These are phyloP conservation scores for Globisporangium lucens DNA, from an alignment of 352 stramenopile species.

Conservation along the genomic window DNA sequence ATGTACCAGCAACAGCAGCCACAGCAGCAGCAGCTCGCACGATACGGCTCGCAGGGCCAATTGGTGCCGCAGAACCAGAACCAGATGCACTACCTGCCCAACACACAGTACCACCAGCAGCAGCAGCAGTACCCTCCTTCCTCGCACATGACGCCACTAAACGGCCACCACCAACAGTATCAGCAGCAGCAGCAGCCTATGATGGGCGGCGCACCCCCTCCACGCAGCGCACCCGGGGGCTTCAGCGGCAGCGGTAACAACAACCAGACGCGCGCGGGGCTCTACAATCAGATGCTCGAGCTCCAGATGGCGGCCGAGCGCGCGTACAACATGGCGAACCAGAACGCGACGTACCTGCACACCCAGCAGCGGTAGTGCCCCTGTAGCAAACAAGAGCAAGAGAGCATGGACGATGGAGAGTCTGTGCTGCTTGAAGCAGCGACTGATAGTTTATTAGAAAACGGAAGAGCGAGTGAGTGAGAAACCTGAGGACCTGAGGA, in stretches of 20 bases:
- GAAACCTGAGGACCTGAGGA: neutral
- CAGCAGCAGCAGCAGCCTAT: constrained; percentile 24
- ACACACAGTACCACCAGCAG: constrained; percentile 16
- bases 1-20: neutral
- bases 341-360: constrained; percentile 64
- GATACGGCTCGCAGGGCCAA: constrained; percentile 16
- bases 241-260: constrained; percentile 10
- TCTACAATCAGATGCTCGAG: constrained; percentile 82
- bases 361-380: constrained; percentile 15
- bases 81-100: constrained; percentile 31
- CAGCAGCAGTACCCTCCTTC: constrained; percentile 15
- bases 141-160: constrained; percentile 10
- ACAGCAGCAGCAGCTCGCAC: constrained; percentile 16
- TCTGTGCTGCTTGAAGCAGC: neutral
- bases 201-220: neutral
- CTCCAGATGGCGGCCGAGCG: constrained; percentile 64
- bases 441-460: neutral
- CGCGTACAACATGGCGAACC: constrained; percentile 69
- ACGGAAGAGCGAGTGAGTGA: neutral
- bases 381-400: neutral
- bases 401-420: constrained; percentile 4
- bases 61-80: constrained; percentile 13
- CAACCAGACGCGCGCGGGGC: constrained; percentile 30
- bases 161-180: constrained; percentile 19
- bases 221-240: neutral